Percentiles rank a stretch among this genome's conserved stretches.
Conservation (phyloP, 2,329 filamentous ascomycete genomes). For the Cordyceps javanica region DNA sequence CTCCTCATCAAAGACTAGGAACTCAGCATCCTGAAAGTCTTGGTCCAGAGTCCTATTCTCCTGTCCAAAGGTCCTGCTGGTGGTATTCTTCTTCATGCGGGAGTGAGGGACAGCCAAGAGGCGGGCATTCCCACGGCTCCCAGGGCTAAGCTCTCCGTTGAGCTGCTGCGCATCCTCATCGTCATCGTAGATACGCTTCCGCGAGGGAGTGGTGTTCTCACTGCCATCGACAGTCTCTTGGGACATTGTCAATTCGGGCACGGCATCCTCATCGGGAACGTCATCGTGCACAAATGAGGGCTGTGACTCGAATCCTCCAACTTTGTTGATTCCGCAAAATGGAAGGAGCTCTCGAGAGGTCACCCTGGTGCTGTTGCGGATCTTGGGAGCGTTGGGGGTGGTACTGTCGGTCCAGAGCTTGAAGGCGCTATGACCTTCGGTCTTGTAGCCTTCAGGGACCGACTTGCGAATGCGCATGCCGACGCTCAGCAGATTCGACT, state of each 20-base stretch:
- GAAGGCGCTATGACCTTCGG: constrained; percentile 44
- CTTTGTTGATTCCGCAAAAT: constrained; percentile 74
- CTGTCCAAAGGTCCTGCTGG: constrained; percentile 29
- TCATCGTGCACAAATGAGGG: constrained; percentile 28
- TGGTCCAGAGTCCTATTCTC: constrained; percentile 40
- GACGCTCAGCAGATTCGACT: constrained; percentile 80
- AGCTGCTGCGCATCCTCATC: constrained; percentile 33
- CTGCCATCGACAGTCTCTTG: constrained; percentile 45
- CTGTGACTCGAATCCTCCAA: constrained; percentile 62
- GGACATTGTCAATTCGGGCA: constrained; percentile 47
- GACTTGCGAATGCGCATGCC: constrained; percentile 94
- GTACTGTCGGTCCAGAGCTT: constrained; percentile 42
- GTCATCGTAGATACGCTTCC: constrained; percentile 44
- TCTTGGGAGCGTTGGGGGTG: constrained; percentile 11
- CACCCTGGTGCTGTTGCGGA: constrained; percentile 20
- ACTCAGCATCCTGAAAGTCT: constrained; percentile 66
- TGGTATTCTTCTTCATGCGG: constrained; percentile 21
- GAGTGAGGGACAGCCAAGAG: constrained; percentile 43
- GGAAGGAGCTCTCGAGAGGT: constrained; percentile 60
- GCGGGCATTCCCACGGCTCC: constrained; percentile 35
- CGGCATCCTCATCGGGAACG: constrained; percentile 30
- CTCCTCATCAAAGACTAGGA: constrained; percentile 44
- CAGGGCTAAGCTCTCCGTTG: constrained; percentile 35
- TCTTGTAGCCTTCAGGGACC: constrained; percentile 92
- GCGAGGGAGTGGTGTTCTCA: constrained; percentile 20